Conservation (phyloP, 176 grass and related monocot species). For the Hordeum marinum region DNA sequence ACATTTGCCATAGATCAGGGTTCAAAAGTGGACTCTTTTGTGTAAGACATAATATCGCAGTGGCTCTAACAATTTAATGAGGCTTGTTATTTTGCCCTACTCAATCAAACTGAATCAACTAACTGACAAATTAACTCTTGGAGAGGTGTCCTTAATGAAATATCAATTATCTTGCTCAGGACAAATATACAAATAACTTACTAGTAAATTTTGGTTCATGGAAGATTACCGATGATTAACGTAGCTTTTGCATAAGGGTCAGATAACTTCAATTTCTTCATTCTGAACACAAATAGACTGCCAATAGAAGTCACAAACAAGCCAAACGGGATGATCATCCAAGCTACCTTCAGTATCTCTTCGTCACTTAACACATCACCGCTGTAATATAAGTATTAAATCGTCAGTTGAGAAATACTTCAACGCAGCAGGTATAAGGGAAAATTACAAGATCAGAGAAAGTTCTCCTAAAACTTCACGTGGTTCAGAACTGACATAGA, state of each 20-base stretch:
- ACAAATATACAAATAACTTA: background rate
- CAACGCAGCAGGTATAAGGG: background rate
- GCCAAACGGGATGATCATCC: slow-evolving; percentile 88
- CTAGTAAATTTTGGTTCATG: slow-evolving; percentile 17
- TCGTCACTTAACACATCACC: slow-evolving; percentile 55
- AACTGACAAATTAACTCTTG: background rate
- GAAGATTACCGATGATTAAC: slow-evolving; percentile 75
- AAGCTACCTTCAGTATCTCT: slow-evolving; percentile 74
- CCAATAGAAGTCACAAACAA: slow-evolving; percentile 68
- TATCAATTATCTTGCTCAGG: background rate
- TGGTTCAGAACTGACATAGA: background rate
- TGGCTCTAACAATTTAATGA: slow-evolving; percentile 4
- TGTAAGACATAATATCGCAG: background rate
- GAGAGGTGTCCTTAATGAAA: background rate
- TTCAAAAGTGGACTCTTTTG: background rate
- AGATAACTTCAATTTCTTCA: slow-evolving; percentile 69
- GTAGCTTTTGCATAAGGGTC: slow-evolving; percentile 83
- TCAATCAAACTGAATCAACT: slow-evolving; percentile 1
- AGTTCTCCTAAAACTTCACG: background rate
- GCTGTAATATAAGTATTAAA: slow-evolving; percentile 47
- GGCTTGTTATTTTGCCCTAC: background rate
- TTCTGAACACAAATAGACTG: slow-evolving; percentile 66
- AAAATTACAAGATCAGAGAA: slow-evolving; percentile 12
- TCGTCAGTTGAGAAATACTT: background rate
- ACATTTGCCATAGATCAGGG: background rate